These are phyloP conservation scores for Logfia minima DNA, from an alignment of 129 eudicot genomes.

Conservation along the genomic window DNA sequence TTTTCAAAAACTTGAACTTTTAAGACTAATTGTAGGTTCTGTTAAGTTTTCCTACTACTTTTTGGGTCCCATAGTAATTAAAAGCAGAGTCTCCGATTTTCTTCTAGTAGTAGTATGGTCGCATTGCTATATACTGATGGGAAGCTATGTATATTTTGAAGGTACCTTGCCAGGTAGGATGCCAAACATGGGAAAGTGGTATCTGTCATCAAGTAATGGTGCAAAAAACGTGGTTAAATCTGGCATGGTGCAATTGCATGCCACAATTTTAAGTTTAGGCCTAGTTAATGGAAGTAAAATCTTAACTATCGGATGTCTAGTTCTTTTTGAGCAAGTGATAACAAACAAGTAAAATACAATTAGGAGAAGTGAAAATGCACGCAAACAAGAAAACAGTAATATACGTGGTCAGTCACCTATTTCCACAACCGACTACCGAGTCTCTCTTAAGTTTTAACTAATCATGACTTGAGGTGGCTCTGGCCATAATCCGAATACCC, in stretches of 20 bases:
- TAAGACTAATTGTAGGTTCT: neutral
- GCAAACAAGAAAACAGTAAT: neutral
- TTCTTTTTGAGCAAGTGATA: neutral
- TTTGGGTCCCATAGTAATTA: neutral
- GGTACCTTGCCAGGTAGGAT: neutral
- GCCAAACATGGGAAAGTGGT: too few relatives aligned
- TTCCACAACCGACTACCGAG: neutral
- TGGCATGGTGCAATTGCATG: conserved; percentile 1
- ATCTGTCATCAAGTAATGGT: too few relatives aligned
- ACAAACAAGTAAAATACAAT: neutral
- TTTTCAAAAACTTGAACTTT: neutral
- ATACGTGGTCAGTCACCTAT: neutral
- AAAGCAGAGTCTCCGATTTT: neutral
- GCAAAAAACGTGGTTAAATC: neutral
- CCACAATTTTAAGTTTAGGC: neutral
- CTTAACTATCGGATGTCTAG: neutral
- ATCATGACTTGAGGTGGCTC: neutral
- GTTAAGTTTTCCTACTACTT: neutral
- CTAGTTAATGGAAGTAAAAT: neutral
- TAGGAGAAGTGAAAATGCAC: neutral
- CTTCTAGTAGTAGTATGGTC: neutral
- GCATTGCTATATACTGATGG: neutral
- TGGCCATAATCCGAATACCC: neutral
- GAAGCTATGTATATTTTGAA: neutral
- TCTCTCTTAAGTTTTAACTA: neutral